Percentiles rank a stretch among this genome's conserved stretches.
Evolutionary conservation across 345 rosid species (phyloP).

Genomic region (Eucalyptus erythrocorys): DNA sequence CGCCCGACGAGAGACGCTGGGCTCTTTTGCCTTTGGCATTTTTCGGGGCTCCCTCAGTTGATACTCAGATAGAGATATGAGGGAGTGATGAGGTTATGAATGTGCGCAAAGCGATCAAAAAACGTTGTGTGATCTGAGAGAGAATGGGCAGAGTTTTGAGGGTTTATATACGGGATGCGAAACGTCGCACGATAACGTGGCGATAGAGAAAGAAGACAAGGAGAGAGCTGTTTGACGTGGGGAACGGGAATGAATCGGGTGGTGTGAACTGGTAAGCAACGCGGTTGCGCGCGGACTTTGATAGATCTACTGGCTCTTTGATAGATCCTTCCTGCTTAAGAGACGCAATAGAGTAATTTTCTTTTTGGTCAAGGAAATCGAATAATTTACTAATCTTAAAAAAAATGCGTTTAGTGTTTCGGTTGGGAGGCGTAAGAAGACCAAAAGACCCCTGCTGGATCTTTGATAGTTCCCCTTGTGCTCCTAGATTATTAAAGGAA

Average conservation of each 20-base stretch:
- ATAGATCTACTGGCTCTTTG: not conserved
- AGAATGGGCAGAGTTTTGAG: not conserved
- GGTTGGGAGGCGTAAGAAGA: not conserved
- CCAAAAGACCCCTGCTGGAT: not conserved
- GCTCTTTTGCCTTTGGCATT: not conserved
- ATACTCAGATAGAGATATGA: not conserved
- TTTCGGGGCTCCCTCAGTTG: not conserved
- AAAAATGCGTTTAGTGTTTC: not conserved
- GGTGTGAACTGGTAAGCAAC: not conserved
- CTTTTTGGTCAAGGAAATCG: not conserved
- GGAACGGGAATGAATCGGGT: not conserved
- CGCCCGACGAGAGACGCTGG: constrained; percentile 10
- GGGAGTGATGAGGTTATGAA: not conserved
- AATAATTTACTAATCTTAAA: not conserved
- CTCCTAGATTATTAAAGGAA: not conserved
- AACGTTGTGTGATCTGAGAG: not conserved
- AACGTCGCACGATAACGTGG: not conserved
- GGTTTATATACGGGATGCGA: not conserved
- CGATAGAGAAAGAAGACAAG: not conserved
- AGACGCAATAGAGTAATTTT: not conserved
- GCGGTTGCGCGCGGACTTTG: not conserved
- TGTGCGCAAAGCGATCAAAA: not conserved
- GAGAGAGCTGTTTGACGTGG: not conserved
- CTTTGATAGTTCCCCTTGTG: not conserved
- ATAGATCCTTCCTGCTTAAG: not conserved